A percentile compares a stretch with the other conserved stretches of the same genome.
Conservation (phyloP, 1,284 basidiomycete genomes). For the Trichosporon sp. region DNA sequence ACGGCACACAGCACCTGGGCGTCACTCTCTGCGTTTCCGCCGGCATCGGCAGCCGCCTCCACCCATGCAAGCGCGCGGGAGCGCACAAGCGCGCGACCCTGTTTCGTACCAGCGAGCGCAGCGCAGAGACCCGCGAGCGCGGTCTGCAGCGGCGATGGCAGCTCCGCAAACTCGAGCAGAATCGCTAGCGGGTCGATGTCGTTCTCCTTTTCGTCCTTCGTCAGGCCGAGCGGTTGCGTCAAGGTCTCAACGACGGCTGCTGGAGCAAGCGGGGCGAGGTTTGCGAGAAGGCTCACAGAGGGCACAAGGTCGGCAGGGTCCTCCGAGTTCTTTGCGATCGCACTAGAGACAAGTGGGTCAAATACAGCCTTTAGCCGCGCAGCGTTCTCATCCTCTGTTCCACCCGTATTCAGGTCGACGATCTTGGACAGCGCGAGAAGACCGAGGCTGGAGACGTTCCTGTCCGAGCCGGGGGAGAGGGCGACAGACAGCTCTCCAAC, state of each 20-base stretch:
- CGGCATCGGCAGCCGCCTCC: conserved; percentile 53
- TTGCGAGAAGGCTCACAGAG: conserved; percentile 34
- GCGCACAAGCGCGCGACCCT: conserved; percentile 66
- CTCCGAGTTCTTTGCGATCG: conserved; percentile 11
- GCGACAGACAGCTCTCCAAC: conserved; percentile 16
- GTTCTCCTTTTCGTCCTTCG: conserved; percentile 17
- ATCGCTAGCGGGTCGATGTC: conserved; percentile 39
- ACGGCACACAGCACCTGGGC: conserved; percentile 64
- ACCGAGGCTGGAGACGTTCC: conserved; percentile 22
- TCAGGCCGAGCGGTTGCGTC: conserved; percentile 31
- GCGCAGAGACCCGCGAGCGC: conserved; percentile 70
- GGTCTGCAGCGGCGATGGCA: conserved; percentile 45
- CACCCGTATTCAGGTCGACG: conserved; percentile 22
- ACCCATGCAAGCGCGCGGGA: conserved; percentile 55
- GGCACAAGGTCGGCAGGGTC: conserved; percentile 28
- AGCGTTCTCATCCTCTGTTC: conserved; percentile 17
- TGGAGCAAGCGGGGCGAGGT: conserved; percentile 42
- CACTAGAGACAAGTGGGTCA: conserved; percentile 27
- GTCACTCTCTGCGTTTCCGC: conserved; percentile 41
- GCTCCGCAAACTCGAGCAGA: conserved; percentile 50
- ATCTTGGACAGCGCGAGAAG: conserved; percentile 27
- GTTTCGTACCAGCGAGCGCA: conserved; percentile 71
- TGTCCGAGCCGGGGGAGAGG: neutral
- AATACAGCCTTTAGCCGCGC: conserved; percentile 23
- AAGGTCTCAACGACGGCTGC: conserved; percentile 35